These are phyloP conservation scores for Groenewaldozyma auringiensis DNA, from an alignment of 1,139 yeast species.

Conservation along the genomic window DNA sequence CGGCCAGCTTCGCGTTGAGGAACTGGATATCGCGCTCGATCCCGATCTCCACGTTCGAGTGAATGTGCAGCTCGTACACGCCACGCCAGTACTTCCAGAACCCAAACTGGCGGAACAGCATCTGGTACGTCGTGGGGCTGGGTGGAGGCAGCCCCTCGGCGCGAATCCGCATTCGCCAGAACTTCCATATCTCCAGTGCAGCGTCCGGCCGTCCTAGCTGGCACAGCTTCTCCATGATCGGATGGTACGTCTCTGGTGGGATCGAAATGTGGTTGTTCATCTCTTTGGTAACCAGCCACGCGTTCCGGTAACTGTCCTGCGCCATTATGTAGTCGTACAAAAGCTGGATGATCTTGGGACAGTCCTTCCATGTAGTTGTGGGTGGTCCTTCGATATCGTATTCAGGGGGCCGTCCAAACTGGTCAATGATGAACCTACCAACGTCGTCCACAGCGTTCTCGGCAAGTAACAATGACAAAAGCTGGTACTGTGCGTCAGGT, in stretches of 20 bases:
- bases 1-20: conserved; percentile 57
- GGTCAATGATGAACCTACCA: conserved; percentile 51
- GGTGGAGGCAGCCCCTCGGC: conserved; percentile 60
- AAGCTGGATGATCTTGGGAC: conserved; percentile 30
- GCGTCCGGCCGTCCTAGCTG: conserved; percentile 52
- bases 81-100: conserved; percentile 55
- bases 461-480: conserved; percentile 42
- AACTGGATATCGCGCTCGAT: conserved; percentile 52
- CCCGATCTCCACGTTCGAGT: conserved; percentile 56
- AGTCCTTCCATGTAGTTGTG: conserved; percentile 16
- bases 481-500: conserved; percentile 39
- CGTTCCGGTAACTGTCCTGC: conserved; percentile 41
- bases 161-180: conserved; percentile 50
- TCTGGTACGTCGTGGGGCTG: conserved; percentile 52
- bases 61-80: conserved; percentile 56
- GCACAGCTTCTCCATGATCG: conserved; percentile 55
- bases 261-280: conserved; percentile 51
- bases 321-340: conserved; percentile 44
- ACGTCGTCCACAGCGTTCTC: conserved; percentile 43
- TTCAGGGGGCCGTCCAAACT: conserved; percentile 37
- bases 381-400: conserved; percentile 30
- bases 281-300: conserved; percentile 59
- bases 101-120: conserved; percentile 58
- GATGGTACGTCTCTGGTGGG: conserved; percentile 54
- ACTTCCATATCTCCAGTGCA: conserved; percentile 57